Conservation (phyloP, 331 rosid species). For the Malus hybrid region DNA sequence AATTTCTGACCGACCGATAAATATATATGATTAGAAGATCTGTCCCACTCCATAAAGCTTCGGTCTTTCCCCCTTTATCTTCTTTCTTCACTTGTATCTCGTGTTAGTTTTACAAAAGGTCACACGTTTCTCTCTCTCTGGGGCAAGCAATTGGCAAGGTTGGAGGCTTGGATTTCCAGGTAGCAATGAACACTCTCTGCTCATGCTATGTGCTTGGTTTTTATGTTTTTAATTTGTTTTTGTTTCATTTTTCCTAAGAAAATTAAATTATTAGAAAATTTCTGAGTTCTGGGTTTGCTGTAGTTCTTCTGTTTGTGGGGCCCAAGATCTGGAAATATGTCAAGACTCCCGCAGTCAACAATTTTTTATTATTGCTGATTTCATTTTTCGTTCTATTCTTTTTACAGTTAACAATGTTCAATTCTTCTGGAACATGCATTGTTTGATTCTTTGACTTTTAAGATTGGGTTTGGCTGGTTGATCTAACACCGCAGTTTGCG, state of each 20-base stretch:
- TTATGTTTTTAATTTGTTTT: background rate
- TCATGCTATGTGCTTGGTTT: background rate
- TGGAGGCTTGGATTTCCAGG: background rate
- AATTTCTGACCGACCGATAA: no score
- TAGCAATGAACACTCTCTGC: background rate
- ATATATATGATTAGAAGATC: no score
- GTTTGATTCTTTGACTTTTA: background rate
- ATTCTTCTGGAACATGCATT: background rate
- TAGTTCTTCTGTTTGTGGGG: background rate
- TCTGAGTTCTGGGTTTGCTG: background rate
- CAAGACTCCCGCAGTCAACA: background rate
- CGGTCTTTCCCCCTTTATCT: background rate
- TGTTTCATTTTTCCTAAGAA: background rate
- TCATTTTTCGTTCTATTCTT: background rate
- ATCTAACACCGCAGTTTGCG: background rate
- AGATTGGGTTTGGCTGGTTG: background rate
- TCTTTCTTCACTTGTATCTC: background rate
- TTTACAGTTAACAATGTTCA: background rate
- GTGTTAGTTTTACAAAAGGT: background rate
- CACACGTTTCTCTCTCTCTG: background rate
- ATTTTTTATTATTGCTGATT: background rate
- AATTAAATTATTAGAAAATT: background rate
- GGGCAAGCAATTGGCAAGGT: background rate
- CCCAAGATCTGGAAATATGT: background rate
- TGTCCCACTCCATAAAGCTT: background rate